phyloP scores from a whole-genome alignment of 768 basidiomycete species.

The Psilocybe tampanensis region DNA sequence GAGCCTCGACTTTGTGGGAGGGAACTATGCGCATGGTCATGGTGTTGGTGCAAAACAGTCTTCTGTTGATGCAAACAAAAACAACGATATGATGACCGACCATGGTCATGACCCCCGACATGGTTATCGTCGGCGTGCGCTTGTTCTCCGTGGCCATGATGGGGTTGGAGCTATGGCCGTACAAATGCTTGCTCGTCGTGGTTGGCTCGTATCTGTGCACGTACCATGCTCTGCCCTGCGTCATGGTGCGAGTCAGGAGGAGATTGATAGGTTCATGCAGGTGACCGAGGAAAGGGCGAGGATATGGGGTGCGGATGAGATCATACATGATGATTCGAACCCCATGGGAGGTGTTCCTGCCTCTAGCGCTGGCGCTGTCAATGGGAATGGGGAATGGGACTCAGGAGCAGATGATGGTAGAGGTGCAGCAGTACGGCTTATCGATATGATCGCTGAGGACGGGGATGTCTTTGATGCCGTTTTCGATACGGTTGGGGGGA shows the following conservation, averaged over 20 bases:
- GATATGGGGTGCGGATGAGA: constrained; percentile 76
- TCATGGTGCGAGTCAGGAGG: constrained; percentile 22
- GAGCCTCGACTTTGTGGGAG: constrained; percentile 6
- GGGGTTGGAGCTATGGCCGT: constrained; percentile 76
- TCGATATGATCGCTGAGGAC: constrained; percentile 52
- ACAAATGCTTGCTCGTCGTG: constrained; percentile 71
- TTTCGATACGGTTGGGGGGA: constrained; percentile 82
- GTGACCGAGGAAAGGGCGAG: constrained; percentile 56
- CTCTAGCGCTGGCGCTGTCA: not conserved
- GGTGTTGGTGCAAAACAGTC: not conserved
- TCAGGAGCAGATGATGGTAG: constrained; percentile 42
- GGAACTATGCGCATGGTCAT: not conserved
- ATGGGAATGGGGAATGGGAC: constrained; percentile 22
- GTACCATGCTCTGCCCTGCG: constrained; percentile 37
- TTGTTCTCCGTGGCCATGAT: constrained; percentile 76
- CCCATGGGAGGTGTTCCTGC: not conserved
- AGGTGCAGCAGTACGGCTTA: constrained; percentile 50
- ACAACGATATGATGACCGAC: constrained; percentile 4
- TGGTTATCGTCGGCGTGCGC: constrained; percentile 32
- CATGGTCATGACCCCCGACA: constrained; percentile 22
- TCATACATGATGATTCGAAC: constrained; percentile 61
- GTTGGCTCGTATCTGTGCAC: constrained; percentile 80
- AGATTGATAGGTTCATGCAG: constrained; percentile 39
- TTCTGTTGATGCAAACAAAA: not conserved
- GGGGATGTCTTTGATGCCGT: constrained; percentile 76